Conservation (phyloP, 176 grass and related monocot genomes). For the Raddia distichophylla region DNA sequence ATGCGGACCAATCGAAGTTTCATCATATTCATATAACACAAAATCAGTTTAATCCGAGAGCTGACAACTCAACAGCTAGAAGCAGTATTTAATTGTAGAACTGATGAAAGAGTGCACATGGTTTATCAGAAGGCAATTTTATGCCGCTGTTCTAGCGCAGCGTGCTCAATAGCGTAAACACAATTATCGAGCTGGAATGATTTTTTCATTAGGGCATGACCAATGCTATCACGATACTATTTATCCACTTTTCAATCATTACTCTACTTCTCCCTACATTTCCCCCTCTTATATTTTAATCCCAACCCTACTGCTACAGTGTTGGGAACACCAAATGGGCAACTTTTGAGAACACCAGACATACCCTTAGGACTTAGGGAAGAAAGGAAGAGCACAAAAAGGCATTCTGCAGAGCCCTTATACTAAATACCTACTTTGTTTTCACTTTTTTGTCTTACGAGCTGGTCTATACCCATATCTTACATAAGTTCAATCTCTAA, state of each 20-base stretch:
- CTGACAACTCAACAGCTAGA: conserved; percentile 5
- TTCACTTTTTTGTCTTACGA: conserved; percentile 14
- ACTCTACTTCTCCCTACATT: too few species aligned
- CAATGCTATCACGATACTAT: too few species aligned
- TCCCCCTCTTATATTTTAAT: too few species aligned
- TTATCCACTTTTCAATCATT: too few species aligned
- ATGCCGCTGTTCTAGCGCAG: conserved; percentile 8
- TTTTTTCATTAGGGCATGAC: neutral
- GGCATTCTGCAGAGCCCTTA: conserved; percentile 8
- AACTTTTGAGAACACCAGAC: too few species aligned
- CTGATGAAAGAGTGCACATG: conserved; percentile 14
- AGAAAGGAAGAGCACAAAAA: neutral
- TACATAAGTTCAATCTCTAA: neutral
- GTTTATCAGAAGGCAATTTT: conserved; percentile 18
- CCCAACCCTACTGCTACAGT: too few species aligned
- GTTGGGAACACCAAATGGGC: too few species aligned
- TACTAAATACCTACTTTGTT: neutral
- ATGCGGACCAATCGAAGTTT: neutral
- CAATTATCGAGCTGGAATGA: neutral
- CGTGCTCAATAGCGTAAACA: conserved; percentile 26
- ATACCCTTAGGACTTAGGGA: too few species aligned
- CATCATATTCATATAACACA: neutral
- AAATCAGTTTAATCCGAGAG: conserved; percentile 11
- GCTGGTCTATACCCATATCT: neutral
- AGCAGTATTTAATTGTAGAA: conserved; percentile 5